Evolutionary conservation across 2,329 filamentous ascomycete genomes (phyloP), one percentile per base, ranked within the genome.

Genomic region (Colletotrichum gigasporum): DNA sequence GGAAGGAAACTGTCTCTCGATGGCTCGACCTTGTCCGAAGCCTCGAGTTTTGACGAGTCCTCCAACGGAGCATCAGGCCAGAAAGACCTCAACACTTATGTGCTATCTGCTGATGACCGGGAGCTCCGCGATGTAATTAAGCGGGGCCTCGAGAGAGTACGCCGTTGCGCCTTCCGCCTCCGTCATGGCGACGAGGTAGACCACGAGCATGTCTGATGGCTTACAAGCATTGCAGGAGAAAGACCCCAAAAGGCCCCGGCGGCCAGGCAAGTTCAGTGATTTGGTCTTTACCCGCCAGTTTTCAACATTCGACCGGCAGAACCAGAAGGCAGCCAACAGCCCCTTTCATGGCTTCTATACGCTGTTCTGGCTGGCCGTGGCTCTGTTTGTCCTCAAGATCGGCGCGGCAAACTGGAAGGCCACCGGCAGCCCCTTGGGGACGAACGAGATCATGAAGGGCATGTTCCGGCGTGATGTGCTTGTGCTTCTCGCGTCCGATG

Each of bases 271-370:
- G 67, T 78, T 84, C 41, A 76, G 77, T 11, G 79, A 82, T 55
- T 78, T 92, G 44, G 85, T 92, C 53, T 94, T 94, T 72, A 93
- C 90, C 0, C 82, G 86, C 22, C 88, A 90, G 65, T 91, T 93
- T 70, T 91, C 90, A 5, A 84, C 89, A 0, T 94, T 94, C 73
- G 91, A 94, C 74, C 83, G 89, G 10, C 88, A 91, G 68, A 94
- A 93, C 71, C 82, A 84, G 5, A 79, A 79, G 1, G 85, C 87
- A 2, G 83, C 85, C 3, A 87, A 89, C 48, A 92, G 88, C 41
- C 89, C 89, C 0, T 94, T 94, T 70, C 87, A 91, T 72, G 92
- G 92, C 28, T 94, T 94, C 78, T 94, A 92, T 71, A 91, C 89
- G 0, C 80, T 95, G 0, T 93, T 93, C 74, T 94, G 92, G 91